A percentile compares a stretch with the other conserved stretches of the same genome.
Evolutionary conservation across 1,139 yeast genomes (phyloP).

Genomic region (Debaryomyces fabryi): DNA sequence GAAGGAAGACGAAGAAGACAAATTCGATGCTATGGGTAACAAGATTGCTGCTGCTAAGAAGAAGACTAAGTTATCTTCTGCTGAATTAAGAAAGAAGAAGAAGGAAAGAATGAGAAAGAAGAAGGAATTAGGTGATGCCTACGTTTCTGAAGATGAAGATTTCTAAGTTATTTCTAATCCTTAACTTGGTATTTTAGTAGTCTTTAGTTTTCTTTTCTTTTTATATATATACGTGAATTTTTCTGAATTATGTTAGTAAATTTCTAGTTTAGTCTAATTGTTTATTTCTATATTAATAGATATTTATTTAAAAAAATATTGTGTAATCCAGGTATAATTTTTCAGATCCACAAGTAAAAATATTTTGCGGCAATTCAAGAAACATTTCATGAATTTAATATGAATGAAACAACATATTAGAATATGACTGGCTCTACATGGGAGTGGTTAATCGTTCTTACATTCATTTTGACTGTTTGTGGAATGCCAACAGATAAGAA

Average conservation of each 20-base stretch:
- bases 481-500: neutral
- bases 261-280: slow-evolving; percentile 7
- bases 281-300: slow-evolving; percentile 8
- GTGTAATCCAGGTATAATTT: neutral
- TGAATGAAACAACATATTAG: neutral
- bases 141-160: slow-evolving; percentile 87
- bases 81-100: slow-evolving; percentile 99
- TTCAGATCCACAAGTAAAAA: neutral
- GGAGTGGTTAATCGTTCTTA: neutral
- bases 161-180: slow-evolving; percentile 24
- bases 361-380: slow-evolving; percentile 1
- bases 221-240: slow-evolving; percentile 5
- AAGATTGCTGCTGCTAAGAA: slow-evolving; percentile 95
- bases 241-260: slow-evolving; percentile 3
- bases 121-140: slow-evolving; percentile 99
- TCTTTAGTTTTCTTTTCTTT: slow-evolving; percentile 11
- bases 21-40: slow-evolving; percentile 99
- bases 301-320: slow-evolving; percentile 1
- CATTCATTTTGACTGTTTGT: neutral
- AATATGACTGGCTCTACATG: neutral
- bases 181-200: slow-evolving; percentile 10
- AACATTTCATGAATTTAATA: neutral
- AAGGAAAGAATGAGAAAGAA: slow-evolving; percentile 99
- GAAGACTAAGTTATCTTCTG: slow-evolving; percentile 97
- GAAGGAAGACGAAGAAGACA: slow-evolving; percentile 98